phyloP scores from a whole-genome alignment of 208 protist genomes.

The Trypanosoma mega region DNA sequence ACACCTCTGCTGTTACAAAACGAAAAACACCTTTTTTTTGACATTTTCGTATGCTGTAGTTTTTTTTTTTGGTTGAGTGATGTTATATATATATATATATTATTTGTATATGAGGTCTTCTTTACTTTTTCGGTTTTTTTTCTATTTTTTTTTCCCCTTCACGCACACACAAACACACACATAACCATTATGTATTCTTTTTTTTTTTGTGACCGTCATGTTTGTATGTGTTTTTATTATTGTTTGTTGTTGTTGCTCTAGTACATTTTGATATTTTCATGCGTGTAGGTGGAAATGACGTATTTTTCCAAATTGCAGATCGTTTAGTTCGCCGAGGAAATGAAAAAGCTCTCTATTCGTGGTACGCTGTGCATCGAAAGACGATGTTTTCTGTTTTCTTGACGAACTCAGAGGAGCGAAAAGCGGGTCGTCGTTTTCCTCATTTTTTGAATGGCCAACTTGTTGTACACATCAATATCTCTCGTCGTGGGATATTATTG shows the following conservation, averaged over 20 bases:
- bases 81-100: no score
- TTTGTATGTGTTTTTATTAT: background rate
- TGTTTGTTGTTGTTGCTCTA: background rate
- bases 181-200: background rate
- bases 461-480: background rate
- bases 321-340: background rate
- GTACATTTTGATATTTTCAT: background rate
- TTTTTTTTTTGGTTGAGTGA: no score
- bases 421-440: constrained; percentile 1
- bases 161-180: background rate
- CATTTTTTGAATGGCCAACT: background rate
- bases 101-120: no score
- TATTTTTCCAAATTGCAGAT: constrained; percentile 12
- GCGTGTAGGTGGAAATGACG: background rate
- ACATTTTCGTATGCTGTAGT: no score
- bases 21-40: no score
- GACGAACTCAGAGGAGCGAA: background rate
- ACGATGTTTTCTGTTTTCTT: constrained; percentile 8
- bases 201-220: background rate
- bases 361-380: constrained; percentile 18
- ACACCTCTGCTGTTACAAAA: no score
- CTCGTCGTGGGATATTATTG: background rate
- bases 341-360: constrained; percentile 11
- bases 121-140: background rate
- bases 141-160: no score